Percentiles rank a stretch among this genome's conserved stretches.
Conservation (phyloP, 2,329 filamentous ascomycete genomes). For the Fusarium xyrophilum region DNA sequence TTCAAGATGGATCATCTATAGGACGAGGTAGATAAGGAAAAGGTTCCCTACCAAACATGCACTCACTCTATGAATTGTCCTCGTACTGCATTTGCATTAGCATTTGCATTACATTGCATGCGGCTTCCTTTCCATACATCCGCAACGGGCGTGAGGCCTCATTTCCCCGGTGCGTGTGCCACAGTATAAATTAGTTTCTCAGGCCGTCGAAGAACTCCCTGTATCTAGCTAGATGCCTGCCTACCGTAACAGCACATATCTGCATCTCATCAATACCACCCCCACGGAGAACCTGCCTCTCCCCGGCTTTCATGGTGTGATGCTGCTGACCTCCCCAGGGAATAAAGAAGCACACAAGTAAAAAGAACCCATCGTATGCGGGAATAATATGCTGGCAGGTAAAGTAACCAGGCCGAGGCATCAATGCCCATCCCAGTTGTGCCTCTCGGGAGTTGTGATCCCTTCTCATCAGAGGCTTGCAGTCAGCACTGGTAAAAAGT, state of each 20-base stretch:
- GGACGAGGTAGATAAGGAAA: conserved; percentile 1
- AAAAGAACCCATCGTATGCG: conserved; percentile 13
- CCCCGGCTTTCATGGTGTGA: conserved; percentile 25
- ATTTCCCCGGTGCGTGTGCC: conserved; percentile 3
- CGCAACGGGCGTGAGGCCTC: conserved; percentile 18
- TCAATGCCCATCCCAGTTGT: conserved; percentile 9
- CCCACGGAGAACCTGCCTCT: conserved; percentile 11
- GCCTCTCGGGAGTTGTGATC: conserved; percentile 27
- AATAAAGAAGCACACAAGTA: conserved; percentile 12
- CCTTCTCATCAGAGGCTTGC: conserved; percentile 20
- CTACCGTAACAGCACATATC: not conserved
- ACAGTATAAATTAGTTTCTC: not conserved
- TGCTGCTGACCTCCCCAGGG: conserved; percentile 24
- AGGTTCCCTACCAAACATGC: not conserved
- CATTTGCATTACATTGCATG: conserved; percentile 2
- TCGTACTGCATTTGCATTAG: conserved; percentile 26
- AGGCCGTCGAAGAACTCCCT: not conserved
- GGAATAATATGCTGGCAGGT: not conserved
- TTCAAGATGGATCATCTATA: not conserved
- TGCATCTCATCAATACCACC: conserved; percentile 22
- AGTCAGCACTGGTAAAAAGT: conserved; percentile 6
- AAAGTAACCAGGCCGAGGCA: conserved; percentile 14
- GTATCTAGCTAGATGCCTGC: not conserved
- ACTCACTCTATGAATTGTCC: conserved; percentile 9
- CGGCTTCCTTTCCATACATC: conserved; percentile 10